Percentiles rank a stretch among this genome's conserved stretches.
Evolutionary conservation across 192 early-diverging fungal species (phyloP).

Genomic region (Pilaira anomala): DNA sequence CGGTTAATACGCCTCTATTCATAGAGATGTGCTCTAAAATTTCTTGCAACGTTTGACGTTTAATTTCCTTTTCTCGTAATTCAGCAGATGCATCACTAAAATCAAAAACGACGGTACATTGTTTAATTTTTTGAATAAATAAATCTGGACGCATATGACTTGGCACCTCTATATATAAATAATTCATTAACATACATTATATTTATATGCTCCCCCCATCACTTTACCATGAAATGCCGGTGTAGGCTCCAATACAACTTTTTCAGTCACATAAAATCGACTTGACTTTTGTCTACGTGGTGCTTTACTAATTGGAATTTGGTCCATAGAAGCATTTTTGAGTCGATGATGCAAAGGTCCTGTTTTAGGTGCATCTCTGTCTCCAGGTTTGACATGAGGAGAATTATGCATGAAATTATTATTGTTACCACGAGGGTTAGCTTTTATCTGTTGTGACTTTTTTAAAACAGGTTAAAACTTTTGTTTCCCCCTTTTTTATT

Average conservation of each 20-base stretch:
- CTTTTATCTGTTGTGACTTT: slow-evolving; percentile 7
- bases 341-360: slow-evolving; percentile 42
- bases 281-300: slow-evolving; percentile 81
- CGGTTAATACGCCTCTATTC: slow-evolving; percentile 75
- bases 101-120: slow-evolving; percentile 83
- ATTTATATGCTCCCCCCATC: neutral
- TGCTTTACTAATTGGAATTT: slow-evolving; percentile 74
- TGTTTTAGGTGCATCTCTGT: slow-evolving; percentile 24
- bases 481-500: neutral
- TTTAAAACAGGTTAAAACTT: neutral
- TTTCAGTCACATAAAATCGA: slow-evolving; percentile 80
- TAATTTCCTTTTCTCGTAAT: slow-evolving; percentile 84
- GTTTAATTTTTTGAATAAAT: slow-evolving; percentile 75
- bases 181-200: neutral
- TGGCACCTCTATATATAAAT: slow-evolving; percentile 50
- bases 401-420: slow-evolving; percentile 25
- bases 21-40: slow-evolving; percentile 80
- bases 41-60: slow-evolving; percentile 75
- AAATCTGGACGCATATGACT: slow-evolving; percentile 71
- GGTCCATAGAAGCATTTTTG: slow-evolving; percentile 60
- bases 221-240: slow-evolving; percentile 69
- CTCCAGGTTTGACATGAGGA: slow-evolving; percentile 14
- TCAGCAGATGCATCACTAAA: slow-evolving; percentile 78
- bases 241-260: slow-evolving; percentile 75
- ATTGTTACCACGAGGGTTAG: neutral